Percentiles rank a stretch among this genome's conserved stretches.
Evolutionary conservation across 108 stramenopile genomes (phyloP).

Genomic region (Mediolabrus comicus): DNA sequence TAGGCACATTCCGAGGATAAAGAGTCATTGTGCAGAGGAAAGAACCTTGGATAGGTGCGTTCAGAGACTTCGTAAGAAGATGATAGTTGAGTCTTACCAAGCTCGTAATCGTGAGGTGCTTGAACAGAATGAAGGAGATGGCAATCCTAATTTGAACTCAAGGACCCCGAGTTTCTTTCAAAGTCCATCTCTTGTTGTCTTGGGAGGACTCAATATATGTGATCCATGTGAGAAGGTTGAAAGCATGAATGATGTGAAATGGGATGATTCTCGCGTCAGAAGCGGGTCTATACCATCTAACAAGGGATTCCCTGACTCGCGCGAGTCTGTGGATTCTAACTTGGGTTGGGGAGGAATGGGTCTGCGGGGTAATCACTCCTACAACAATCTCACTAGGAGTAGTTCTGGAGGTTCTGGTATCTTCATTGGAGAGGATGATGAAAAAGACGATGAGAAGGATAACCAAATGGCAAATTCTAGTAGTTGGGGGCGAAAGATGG

Average conservation of each 20-base stretch:
- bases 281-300: neutral
- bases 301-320: constrained; percentile 10
- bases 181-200: constrained; percentile 77
- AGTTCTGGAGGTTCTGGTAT: constrained; percentile 66
- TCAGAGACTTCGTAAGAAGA: constrained; percentile 74
- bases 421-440: constrained; percentile 70
- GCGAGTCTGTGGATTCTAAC: constrained; percentile 40
- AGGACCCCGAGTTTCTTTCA: constrained; percentile 77
- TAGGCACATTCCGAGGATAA: constrained; percentile 78
- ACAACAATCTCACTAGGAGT: constrained; percentile 59
- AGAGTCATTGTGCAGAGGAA: constrained; percentile 86
- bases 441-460: constrained; percentile 31
- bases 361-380: constrained; percentile 78
- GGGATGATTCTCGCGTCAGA: neutral
- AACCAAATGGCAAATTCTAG: constrained; percentile 2
- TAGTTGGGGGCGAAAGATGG: constrained; percentile 23
- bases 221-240: constrained; percentile 56
- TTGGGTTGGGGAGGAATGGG: constrained; percentile 85
- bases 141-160: constrained; percentile 41
- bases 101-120: constrained; percentile 23
- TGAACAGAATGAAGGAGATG: constrained; percentile 33
- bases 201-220: constrained; percentile 68
- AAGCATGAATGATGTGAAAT: constrained; percentile 17
- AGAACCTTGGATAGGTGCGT: constrained; percentile 84
- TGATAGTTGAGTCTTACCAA: constrained; percentile 69